Evolutionary conservation across 1,284 basidiomycete genomes (phyloP).

Genomic region (Ganoderma multipileum): DNA sequence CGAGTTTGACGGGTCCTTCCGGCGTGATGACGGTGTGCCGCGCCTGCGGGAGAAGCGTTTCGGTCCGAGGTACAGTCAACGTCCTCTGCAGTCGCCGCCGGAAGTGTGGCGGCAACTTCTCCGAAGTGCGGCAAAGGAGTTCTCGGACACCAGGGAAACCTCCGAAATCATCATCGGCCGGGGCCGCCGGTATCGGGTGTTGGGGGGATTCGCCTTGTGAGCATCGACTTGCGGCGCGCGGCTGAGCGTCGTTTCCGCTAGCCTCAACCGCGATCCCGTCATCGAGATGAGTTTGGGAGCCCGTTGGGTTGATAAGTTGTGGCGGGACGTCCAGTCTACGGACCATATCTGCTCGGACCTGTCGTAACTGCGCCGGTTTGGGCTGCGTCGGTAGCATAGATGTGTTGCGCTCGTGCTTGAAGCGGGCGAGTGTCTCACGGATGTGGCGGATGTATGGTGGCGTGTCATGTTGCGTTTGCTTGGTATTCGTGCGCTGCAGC

Average conservation of each 20-base stretch:
- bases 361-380: conserved; percentile 34
- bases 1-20: conserved; percentile 52
- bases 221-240: background rate
- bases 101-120: conserved; percentile 63
- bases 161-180: background rate
- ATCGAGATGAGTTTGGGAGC: background rate
- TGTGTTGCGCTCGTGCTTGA: conserved; percentile 14
- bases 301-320: background rate
- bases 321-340: background rate
- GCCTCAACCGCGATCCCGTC: background rate
- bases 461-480: background rate
- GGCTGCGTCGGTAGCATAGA: background rate
- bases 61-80: conserved; percentile 77
- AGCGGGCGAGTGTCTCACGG: conserved; percentile 19
- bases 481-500: conserved; percentile 27
- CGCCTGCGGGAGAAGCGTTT: conserved; percentile 60
- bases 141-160: background rate
- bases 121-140: conserved; percentile 34
- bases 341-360: background rate
- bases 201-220: background rate
- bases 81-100: conserved; percentile 62
- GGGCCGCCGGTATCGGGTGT: background rate
- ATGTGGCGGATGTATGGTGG: conserved; percentile 22
- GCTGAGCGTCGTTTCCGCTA: background rate
- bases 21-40: conserved; percentile 26